Percentiles rank a stretch among this genome's conserved stretches.
These are phyloP conservation scores for Tinospora cordifolia DNA, from an alignment of 164 flowering plant genomes.

Conservation along the genomic window DNA sequence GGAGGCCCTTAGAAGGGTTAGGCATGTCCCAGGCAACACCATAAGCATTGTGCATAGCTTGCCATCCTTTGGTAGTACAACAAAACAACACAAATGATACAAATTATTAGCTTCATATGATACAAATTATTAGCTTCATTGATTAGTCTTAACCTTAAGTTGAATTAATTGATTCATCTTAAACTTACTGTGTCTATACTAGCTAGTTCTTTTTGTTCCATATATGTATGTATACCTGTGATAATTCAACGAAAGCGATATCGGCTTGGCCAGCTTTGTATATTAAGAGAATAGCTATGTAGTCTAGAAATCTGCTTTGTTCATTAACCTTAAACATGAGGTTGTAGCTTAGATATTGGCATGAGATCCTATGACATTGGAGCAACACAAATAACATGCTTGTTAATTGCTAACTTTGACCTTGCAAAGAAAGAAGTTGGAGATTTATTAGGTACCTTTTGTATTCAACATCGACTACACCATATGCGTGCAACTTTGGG, in stretches of 20 bases:
- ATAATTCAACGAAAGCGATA: conserved; percentile 40
- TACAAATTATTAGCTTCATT: neutral
- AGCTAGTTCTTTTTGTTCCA: neutral
- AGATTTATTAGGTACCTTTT: conserved; percentile 20
- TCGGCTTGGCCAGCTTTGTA: conserved; percentile 54
- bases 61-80: conserved; percentile 66
- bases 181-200: neutral
- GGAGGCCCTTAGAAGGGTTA: conserved; percentile 33
- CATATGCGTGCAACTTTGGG: conserved; percentile 37
- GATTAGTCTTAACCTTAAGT: neutral
- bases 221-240: no score
- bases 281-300: conserved; percentile 54
- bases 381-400: neutral
- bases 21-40: conserved; percentile 50
- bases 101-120: no score
- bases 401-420: no score
- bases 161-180: neutral
- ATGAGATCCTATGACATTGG: conserved; percentile 39
- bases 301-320: conserved; percentile 49
- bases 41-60: conserved; percentile 50
- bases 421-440: neutral
- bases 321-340: conserved; percentile 57
- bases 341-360: conserved; percentile 42
- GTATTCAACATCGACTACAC: conserved; percentile 73
- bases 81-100: neutral